Base-by-base conservation (phyloP, 2,329 filamentous ascomycete genomes). In the Hypoxylon sp. region DNA sequence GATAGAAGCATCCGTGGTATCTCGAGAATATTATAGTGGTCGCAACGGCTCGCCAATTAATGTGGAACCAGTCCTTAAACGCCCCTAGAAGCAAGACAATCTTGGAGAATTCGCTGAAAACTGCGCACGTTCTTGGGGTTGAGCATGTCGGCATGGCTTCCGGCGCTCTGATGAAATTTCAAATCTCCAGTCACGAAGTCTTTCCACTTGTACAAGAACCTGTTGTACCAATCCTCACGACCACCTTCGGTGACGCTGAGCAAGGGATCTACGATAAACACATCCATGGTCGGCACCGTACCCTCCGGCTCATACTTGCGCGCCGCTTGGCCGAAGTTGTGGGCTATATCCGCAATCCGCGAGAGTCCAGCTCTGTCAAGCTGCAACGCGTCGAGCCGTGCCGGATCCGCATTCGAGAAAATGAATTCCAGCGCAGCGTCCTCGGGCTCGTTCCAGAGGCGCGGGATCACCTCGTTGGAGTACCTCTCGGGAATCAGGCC, bases 271-370 rank as follows among this genome's bases (percentile, higher is more conserved):
- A 56, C 19, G 81, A 81, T 5, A 71, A 85, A 84, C 1, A 84
- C 75, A 71, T 85, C 82, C 55, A 84, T 79, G 0, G 43, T 17
- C 0, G 65, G 61, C 0, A 84, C 78, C 0, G 25, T 58, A 0
- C 82, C 82, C 0, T 17, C n/a, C 1, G 83, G 83, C 52, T 84
- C 80, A 68, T 85, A 85, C 14, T 83, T 77, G 0, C 5, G 79
- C 79, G 49, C 82, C 79, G 53, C 71, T 74, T 65, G 81, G 79
- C 52, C 52, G 48, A 83, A 60, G 0, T 72, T 67, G 51, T 73
- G 78, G 0, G 81, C 78, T 1, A 84, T 55, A 23, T 78, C 72
- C 0, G 77, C 76, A 80, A 56, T 46, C 10, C 52, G 25, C 25
- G 52, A 45, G 5, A 56, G 52, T 5, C 52, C 52, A 14, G 38